phyloP scores from a whole-genome alignment of 768 basidiomycete species.

The Hericium rajendrae region DNA sequence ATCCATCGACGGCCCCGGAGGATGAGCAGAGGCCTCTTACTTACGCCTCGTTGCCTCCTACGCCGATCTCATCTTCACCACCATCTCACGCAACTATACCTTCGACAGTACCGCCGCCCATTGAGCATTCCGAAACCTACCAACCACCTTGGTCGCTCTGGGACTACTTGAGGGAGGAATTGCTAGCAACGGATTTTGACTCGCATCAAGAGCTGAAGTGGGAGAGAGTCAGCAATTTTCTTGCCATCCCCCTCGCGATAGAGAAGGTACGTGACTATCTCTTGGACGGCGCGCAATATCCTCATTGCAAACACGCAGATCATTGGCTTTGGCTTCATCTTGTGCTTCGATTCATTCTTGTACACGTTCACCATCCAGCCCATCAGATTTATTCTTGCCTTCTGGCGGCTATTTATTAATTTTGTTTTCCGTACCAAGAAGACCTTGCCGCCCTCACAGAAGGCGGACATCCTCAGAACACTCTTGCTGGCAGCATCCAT shows the following conservation, averaged over 20 bases:
- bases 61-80: constrained; percentile 38
- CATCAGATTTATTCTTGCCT: constrained; percentile 69
- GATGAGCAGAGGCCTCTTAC: constrained; percentile 31
- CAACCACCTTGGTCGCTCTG: constrained; percentile 69
- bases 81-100: constrained; percentile 4
- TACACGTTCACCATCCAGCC: constrained; percentile 98
- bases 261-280: constrained; percentile 63
- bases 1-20: constrained; percentile 1
- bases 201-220: constrained; percentile 90
- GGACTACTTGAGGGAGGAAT: constrained; percentile 86
- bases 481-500: constrained; percentile 69
- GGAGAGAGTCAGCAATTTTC: constrained; percentile 94
- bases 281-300: not conserved
- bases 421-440: constrained; percentile 35
- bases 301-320: constrained; percentile 39
- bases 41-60: constrained; percentile 68
- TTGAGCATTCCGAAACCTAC: constrained; percentile 12
- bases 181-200: constrained; percentile 88
- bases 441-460: constrained; percentile 75
- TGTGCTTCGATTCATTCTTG: constrained; percentile 94
- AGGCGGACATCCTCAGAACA: constrained; percentile 83
- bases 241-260: constrained; percentile 84
- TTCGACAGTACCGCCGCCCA: constrained; percentile 4
- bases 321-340: constrained; percentile 81
- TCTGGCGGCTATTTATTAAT: constrained; percentile 44